Evolutionary conservation across 371 early-diverging fungal species (phyloP).

Genomic region (Smittium culicis): DNA sequence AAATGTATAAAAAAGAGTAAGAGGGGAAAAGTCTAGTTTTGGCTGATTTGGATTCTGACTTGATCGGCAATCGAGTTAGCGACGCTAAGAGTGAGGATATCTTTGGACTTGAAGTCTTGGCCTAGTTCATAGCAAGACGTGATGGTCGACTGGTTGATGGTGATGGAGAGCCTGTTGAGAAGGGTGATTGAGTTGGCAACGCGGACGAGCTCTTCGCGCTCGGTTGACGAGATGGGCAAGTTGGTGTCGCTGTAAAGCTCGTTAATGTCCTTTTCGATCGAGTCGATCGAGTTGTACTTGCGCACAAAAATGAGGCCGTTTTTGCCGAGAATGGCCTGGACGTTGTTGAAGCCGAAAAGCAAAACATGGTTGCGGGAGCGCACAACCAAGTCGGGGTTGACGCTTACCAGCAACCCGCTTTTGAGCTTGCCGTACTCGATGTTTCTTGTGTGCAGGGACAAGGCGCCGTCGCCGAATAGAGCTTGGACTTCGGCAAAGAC

Average conservation of each 20-base stretch:
- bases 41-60: slow-evolving; percentile 21
- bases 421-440: slow-evolving; percentile 93
- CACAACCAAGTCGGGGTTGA: slow-evolving; percentile 73
- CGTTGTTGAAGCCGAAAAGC: slow-evolving; percentile 65
- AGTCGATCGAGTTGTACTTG: slow-evolving; percentile 51
- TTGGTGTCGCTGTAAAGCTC: slow-evolving; percentile 64
- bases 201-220: slow-evolving; percentile 71
- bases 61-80: slow-evolving; percentile 26
- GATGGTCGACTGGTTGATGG: slow-evolving; percentile 73
- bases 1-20: too few relatives aligned
- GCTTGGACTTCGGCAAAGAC: slow-evolving; percentile 95
- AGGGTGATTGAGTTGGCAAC: slow-evolving; percentile 71
- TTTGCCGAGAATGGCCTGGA: slow-evolving; percentile 84
- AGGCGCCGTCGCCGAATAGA: slow-evolving; percentile 75
- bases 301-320: slow-evolving; percentile 96
- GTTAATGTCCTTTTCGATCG: slow-evolving; percentile 49
- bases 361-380: slow-evolving; percentile 91
- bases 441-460: slow-evolving; percentile 88
- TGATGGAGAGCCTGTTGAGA: slow-evolving; percentile 54
- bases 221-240: slow-evolving; percentile 33
- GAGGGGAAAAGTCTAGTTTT: too few relatives aligned
- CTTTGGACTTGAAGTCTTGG: slow-evolving; percentile 38
- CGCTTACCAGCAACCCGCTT: slow-evolving; percentile 74
- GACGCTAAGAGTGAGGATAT: slow-evolving; percentile 44
- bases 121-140: slow-evolving; percentile 70